Evolutionary conservation across 108 stramenopile species (phyloP).

Genomic region (Craspedostauros australis): DNA sequence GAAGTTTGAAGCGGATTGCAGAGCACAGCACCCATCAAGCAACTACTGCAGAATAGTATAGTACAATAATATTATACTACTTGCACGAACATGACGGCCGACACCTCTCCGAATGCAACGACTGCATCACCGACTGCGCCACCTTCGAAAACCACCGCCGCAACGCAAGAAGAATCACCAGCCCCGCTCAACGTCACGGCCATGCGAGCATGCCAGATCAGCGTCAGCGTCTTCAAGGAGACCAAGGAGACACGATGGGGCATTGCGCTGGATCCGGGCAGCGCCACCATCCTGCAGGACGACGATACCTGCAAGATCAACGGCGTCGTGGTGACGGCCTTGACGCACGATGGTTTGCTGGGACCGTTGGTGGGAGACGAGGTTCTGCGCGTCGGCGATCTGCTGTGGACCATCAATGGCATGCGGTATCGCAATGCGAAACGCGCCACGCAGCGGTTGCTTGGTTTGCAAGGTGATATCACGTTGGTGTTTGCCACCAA

Average conservation of each 20-base stretch:
- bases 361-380: not conserved
- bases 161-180: too few relatives aligned
- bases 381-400: not conserved
- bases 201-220: slow-evolving; percentile 16
- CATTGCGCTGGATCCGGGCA: slow-evolving; percentile 14
- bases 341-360: not conserved
- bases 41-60: too few relatives aligned
- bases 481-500: too few relatives aligned
- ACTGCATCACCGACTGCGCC: too few relatives aligned
- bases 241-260: slow-evolving; percentile 23
- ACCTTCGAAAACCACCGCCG: slow-evolving; percentile 1
- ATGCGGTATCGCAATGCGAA: not conserved
- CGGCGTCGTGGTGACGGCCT: too few relatives aligned
- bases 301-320: not conserved
- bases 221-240: slow-evolving; percentile 24
- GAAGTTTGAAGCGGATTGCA: too few relatives aligned
- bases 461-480: not conserved
- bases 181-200: too few relatives aligned
- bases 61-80: too few relatives aligned
- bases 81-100: too few relatives aligned
- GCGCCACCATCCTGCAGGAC: not conserved
- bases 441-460: not conserved
- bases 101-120: too few relatives aligned
- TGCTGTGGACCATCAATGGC: not conserved
- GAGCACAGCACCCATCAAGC: too few relatives aligned